Conservation (phyloP, 805 yeast genomes). For the Allodekkera sacchari region DNA sequence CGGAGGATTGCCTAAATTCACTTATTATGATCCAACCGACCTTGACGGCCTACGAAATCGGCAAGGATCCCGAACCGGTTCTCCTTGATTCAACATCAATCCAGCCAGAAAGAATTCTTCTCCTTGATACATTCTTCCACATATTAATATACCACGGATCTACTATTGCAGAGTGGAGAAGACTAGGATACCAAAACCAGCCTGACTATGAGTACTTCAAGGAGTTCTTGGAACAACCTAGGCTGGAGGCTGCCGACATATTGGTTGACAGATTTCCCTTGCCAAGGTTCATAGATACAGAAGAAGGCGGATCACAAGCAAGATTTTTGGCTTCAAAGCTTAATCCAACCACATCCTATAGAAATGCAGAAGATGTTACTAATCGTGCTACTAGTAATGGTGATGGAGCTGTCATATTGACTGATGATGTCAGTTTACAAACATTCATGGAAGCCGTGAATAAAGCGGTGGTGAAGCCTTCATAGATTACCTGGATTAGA, state of each 20-base stretch:
- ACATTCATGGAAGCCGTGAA: conserved; percentile 48
- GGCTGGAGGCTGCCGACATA: conserved; percentile 56
- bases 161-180: conserved; percentile 58
- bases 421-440: conserved; percentile 55
- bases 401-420: conserved; percentile 35
- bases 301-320: conserved; percentile 72
- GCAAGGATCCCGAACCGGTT: conserved; percentile 54
- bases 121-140: conserved; percentile 64
- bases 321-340: conserved; percentile 62
- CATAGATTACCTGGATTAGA: conserved; percentile 6
- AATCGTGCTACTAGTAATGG: conserved; percentile 11
- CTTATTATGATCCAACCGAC: conserved; percentile 67
- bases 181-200: conserved; percentile 52
- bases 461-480: conserved; percentile 23
- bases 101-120: conserved; percentile 45
- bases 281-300: conserved; percentile 66
- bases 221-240: conserved; percentile 53
- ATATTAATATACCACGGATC: conserved; percentile 61
- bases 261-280: conserved; percentile 61
- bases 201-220: conserved; percentile 54
- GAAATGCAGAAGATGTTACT: conserved; percentile 18
- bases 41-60: conserved; percentile 48
- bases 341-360: conserved; percentile 56
- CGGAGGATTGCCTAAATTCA: conserved; percentile 53
- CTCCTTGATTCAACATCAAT: conserved; percentile 56